phyloP scores from a whole-genome alignment of 805 yeast genomes.

The Saccharomyces mikatae region DNA sequence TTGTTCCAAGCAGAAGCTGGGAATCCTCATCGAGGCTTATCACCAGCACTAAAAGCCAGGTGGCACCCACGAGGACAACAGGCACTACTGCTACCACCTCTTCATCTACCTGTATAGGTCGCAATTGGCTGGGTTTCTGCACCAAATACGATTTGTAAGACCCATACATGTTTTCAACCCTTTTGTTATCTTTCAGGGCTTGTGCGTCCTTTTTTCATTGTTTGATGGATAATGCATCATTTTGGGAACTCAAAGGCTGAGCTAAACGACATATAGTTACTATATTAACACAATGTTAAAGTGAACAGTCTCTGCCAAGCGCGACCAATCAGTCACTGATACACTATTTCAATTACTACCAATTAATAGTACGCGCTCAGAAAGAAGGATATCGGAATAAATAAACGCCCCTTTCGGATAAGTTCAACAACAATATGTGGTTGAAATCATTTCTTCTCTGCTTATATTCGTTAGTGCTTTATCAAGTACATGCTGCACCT shows the following conservation, averaged over 20 bases:
- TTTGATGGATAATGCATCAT: background rate
- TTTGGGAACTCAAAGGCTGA: background rate
- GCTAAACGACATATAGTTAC: background rate
- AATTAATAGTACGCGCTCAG: background rate
- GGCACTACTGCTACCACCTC: constrained; percentile 15
- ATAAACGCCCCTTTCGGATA: background rate
- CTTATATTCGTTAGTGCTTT: background rate
- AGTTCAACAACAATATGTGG: background rate
- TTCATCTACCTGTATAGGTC: constrained; percentile 25
- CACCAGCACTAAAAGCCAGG: constrained; percentile 23
- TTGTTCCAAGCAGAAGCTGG: constrained; percentile 38
- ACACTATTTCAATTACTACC: background rate
- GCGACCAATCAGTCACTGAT: background rate
- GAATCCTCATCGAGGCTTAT: constrained; percentile 11
- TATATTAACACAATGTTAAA: background rate
- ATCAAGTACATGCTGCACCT: constrained; percentile 1
- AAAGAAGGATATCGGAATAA: background rate
- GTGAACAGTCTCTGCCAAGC: background rate
- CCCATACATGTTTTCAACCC: background rate
- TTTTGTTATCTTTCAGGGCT: background rate
- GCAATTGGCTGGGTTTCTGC: constrained; percentile 31
- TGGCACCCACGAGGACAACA: constrained; percentile 9
- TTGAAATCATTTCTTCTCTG: background rate
- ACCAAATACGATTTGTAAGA: constrained; percentile 19
- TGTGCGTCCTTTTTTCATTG: constrained; percentile 2